Evolutionary conservation across 257 asterid genomes (phyloP).

Genomic region (Solanum arcanum): DNA sequence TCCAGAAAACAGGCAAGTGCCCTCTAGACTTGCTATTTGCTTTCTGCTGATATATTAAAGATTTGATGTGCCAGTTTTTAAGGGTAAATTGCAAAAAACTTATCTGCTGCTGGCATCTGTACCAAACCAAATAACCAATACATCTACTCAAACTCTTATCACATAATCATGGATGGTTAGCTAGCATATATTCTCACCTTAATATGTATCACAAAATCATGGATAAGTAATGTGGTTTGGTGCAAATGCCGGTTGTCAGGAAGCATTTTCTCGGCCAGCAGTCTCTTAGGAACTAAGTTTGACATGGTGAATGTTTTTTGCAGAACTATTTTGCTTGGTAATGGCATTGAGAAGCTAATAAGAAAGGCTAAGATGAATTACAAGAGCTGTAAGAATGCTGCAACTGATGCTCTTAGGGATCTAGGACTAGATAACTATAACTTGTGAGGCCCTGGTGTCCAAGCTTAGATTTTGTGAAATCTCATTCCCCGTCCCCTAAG

Average conservation of each 20-base stretch:
- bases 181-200: neutral
- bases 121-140: neutral
- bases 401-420: conserved; percentile 82
- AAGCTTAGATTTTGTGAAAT: neutral
- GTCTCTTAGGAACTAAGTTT: neutral
- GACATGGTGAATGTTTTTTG: neutral
- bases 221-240: neutral
- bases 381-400: conserved; percentile 76
- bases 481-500: neutral
- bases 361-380: conserved; percentile 63
- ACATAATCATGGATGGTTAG: neutral
- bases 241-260: neutral
- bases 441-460: conserved; percentile 15
- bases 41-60: neutral
- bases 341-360: conserved; percentile 66
- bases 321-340: conserved; percentile 59
- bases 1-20: conserved; percentile 67
- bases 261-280: neutral
- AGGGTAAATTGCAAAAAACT: neutral
- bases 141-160: neutral
- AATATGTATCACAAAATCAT: neutral
- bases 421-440: conserved; percentile 70
- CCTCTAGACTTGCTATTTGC: neutral
- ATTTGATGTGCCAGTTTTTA: neutral
- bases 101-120: neutral